These are phyloP conservation scores for Carallia brachiata DNA, from an alignment of 345 rosid species.

Conservation along the genomic window DNA sequence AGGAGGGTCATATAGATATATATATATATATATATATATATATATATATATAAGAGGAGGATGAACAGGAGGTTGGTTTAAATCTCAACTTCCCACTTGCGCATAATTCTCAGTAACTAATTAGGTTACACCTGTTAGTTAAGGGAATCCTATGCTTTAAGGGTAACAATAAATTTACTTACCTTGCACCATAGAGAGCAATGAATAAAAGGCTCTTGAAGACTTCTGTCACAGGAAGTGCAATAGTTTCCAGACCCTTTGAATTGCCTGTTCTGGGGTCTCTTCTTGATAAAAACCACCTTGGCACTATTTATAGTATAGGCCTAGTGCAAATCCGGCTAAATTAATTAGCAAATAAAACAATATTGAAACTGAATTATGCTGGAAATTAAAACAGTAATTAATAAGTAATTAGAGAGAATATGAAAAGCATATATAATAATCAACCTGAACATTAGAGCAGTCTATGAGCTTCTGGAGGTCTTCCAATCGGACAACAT, in stretches of 20 bases:
- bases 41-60: no score
- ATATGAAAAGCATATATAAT: no score
- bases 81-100: no score
- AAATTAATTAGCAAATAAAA: background rate
- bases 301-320: conserved; percentile 92
- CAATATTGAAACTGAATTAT: conserved; percentile 7
- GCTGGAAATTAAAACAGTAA: background rate
- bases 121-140: no score
- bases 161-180: background rate
- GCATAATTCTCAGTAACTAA: no score
- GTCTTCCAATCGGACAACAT: conserved; percentile 92
- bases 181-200: conserved; percentile 99
- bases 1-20: no score
- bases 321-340: conserved; percentile 39
- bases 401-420: no score
- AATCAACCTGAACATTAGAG: conserved; percentile 79
- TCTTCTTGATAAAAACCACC: conserved; percentile 94
- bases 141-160: no score
- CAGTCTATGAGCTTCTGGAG: conserved; percentile 89
- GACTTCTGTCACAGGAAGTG: conserved; percentile 93
- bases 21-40: no score
- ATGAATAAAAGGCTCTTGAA: conserved; percentile 83
- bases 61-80: no score
- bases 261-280: conserved; percentile 94
- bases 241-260: conserved; percentile 88